Percentiles rank a stretch among this genome's conserved stretches.
Conservation (phyloP, 352 stramenopile species). For the Pythium dissotocum region DNA sequence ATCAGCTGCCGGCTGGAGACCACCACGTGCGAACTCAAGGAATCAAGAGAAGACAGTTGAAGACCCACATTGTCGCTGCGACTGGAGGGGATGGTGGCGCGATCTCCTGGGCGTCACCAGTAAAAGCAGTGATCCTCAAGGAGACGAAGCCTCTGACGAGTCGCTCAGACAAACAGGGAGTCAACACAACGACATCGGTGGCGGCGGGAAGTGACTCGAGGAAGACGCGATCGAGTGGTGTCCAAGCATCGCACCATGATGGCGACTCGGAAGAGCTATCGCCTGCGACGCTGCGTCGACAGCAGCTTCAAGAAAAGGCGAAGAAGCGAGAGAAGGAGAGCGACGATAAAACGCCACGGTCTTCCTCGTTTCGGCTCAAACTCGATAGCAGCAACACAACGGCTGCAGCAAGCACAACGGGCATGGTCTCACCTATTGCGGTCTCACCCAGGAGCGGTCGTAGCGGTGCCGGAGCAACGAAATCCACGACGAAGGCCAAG, state of each 20-base stretch:
- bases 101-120: conserved; percentile 23
- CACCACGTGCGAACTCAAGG: conserved; percentile 28
- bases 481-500: conserved; percentile 10
- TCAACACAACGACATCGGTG: background rate
- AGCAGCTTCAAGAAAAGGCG: conserved; percentile 4
- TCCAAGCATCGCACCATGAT: background rate
- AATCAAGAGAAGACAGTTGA: conserved; percentile 61
- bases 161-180: conserved; percentile 29
- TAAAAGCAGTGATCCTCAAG: conserved; percentile 18
- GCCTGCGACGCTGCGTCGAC: conserved; percentile 18
- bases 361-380: conserved; percentile 17
- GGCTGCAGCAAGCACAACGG: background rate
- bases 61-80: conserved; percentile 40
- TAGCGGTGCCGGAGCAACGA: background rate
- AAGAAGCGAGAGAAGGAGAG: conserved; percentile 1
- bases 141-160: conserved; percentile 35
- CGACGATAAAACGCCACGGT: conserved; percentile 14
- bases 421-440: conserved; percentile 33
- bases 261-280: conserved; percentile 10
- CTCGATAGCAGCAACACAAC: conserved; percentile 12
- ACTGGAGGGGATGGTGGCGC: background rate
- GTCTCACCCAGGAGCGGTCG: conserved; percentile 14
- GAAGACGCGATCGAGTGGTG: conserved; percentile 15
- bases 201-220: background rate
- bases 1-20: conserved; percentile 6